These are phyloP conservation scores for Pulicaria dysenterica DNA, from an alignment of 129 eudicot species.

Conservation along the genomic window DNA sequence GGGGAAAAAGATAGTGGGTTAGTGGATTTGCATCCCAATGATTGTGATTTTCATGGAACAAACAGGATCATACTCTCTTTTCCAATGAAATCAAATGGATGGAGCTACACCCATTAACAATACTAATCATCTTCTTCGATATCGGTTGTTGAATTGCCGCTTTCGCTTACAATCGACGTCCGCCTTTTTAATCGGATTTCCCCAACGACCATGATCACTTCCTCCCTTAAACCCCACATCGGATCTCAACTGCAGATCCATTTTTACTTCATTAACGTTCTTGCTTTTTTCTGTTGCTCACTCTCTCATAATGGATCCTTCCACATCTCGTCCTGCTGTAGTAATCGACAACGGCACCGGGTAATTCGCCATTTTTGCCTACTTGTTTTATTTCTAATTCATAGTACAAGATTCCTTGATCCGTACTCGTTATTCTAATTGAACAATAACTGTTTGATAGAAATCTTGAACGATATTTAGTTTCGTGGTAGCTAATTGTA, in stretches of 20 bases:
- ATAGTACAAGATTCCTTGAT: background rate
- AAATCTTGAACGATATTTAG: background rate
- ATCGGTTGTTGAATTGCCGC: conserved; percentile 38
- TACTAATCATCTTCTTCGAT: conserved; percentile 3
- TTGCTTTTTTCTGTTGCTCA: conserved; percentile 16
- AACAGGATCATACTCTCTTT: background rate
- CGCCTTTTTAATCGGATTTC: conserved; percentile 21
- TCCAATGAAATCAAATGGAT: conserved; percentile 44
- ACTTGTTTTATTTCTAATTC: background rate
- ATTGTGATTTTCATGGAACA: conserved; percentile 24
- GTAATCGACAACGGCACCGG: conserved; percentile 99
- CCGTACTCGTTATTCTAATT: background rate
- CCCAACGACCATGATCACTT: conserved; percentile 64
- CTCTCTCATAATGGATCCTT: conserved; percentile 62
- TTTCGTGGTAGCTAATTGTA: background rate
- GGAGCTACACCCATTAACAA: conserved; percentile 35
- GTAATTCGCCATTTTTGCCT: conserved; percentile 31
- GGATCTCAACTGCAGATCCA: conserved; percentile 76
- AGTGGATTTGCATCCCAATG: conserved; percentile 25
- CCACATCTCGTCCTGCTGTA: conserved; percentile 89
- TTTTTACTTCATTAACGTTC: conserved; percentile 19
- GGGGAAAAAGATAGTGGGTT: conserved; percentile 23
- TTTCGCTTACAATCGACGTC: conserved; percentile 39
- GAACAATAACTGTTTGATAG: conserved; percentile 14
- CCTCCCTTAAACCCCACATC: conserved; percentile 46